phyloP scores from a whole-genome alignment of 495 filamentous ascomycete species.

The Hypoxylon fuscum region DNA sequence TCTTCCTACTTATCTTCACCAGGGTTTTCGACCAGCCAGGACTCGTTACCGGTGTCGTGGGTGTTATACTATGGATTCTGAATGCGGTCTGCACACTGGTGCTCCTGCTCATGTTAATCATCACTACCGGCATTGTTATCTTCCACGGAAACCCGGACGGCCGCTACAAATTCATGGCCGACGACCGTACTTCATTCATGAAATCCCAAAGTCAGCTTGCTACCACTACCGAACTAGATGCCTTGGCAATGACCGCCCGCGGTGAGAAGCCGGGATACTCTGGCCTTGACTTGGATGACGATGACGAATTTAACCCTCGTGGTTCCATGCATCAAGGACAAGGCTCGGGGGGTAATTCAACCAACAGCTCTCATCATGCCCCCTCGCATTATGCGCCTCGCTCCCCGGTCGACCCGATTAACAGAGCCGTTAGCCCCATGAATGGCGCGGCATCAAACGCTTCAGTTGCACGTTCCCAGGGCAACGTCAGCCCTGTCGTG shows the following conservation, averaged over 20 bases:
- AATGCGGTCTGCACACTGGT: constrained; percentile 91
- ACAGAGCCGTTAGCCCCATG: constrained; percentile 35
- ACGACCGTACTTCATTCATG: constrained; percentile 97
- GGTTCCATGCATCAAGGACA: constrained; percentile 44
- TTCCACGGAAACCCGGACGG: constrained; percentile 94
- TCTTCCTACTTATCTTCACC: constrained; percentile 85
- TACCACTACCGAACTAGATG: constrained; percentile 82
- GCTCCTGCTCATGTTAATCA: constrained; percentile 84
- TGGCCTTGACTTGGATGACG: constrained; percentile 75
- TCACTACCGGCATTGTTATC: constrained; percentile 84
- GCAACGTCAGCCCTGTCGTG: constrained; percentile 48
- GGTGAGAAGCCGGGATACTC: constrained; percentile 80
- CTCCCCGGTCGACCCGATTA: constrained; percentile 29
- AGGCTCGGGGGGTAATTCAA: constrained; percentile 35
- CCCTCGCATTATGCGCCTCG: constrained; percentile 31
- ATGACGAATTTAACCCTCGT: constrained; percentile 67
- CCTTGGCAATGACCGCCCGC: constrained; percentile 88
- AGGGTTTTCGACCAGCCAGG: constrained; percentile 83
- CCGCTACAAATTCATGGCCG: constrained; percentile 95
- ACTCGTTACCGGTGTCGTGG: constrained; percentile 90
- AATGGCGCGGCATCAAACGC: constrained; percentile 17
- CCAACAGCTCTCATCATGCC: constrained; percentile 26
- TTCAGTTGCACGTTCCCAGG: constrained; percentile 34
- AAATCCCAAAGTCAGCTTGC: constrained; percentile 91
- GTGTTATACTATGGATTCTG: constrained; percentile 90